Conservation (phyloP, 2,329 filamentous ascomycete genomes). For the Monilinia fructicola region DNA sequence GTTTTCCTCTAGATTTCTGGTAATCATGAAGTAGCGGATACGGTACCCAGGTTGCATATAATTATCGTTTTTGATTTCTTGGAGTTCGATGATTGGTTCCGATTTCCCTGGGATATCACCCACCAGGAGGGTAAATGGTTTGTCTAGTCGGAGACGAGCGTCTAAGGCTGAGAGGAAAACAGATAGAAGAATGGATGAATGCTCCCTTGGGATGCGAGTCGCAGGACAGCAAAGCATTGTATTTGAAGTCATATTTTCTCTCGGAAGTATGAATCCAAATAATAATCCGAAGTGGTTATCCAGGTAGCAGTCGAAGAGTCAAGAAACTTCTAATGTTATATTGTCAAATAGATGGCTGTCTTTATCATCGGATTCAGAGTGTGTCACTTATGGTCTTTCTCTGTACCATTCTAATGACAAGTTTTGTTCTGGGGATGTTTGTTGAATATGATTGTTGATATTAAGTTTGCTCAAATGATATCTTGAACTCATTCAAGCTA, state of each 20-base stretch:
- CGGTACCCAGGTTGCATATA: background rate
- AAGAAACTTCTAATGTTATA: background rate
- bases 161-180: slow-evolving; percentile 1
- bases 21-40: background rate
- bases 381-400: too few relatives aligned
- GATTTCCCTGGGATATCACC: background rate
- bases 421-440: too few relatives aligned
- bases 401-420: too few relatives aligned
- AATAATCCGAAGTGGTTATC: background rate
- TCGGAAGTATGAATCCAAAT: background rate
- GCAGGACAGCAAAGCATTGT: background rate
- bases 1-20: background rate
- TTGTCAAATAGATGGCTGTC: too few relatives aligned
- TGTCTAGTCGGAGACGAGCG: background rate
- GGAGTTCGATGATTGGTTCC: background rate
- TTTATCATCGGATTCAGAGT: too few relatives aligned
- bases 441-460: too few relatives aligned
- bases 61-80: background rate
- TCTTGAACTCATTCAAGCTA: too few relatives aligned
- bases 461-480: too few relatives aligned
- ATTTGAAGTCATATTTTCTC: background rate
- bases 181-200: background rate
- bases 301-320: background rate
- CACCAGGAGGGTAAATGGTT: background rate
- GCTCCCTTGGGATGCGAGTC: background rate